Evolutionary conservation across 2,329 filamentous ascomycete species (phyloP).

Genomic region (Ambrosiella beaveri): DNA sequence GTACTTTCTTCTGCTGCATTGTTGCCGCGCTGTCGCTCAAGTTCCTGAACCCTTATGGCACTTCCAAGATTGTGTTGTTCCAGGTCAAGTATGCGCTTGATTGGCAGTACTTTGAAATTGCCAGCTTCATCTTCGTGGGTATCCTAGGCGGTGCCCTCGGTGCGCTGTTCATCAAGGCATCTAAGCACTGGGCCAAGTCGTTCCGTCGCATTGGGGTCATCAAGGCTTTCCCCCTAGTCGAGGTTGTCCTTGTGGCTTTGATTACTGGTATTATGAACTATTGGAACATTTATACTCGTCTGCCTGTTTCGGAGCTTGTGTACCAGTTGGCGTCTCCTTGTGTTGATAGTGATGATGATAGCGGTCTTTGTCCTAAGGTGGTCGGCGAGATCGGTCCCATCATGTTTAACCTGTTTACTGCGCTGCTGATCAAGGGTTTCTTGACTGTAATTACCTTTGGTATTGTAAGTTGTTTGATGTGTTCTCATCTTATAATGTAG

Average conservation of each 20-base stretch:
- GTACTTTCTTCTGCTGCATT: conserved; percentile 97
- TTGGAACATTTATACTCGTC: conserved; percentile 81
- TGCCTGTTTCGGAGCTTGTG: conserved; percentile 78
- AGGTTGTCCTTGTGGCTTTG: conserved; percentile 74
- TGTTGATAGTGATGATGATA: conserved; percentile 45
- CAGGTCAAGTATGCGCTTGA: conserved; percentile 79
- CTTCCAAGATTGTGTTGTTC: conserved; percentile 91
- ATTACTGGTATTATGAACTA: conserved; percentile 74
- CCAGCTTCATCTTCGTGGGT: conserved; percentile 71
- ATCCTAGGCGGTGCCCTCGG: conserved; percentile 69
- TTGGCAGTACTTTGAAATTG: conserved; percentile 87
- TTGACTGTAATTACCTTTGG: conserved; percentile 86
- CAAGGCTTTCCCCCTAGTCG: conserved; percentile 68
- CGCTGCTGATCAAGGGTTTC: conserved; percentile 78
- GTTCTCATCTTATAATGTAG: neutral
- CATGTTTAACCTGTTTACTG: conserved; percentile 51
- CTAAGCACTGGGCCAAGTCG: conserved; percentile 69
- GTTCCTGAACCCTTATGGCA: conserved; percentile 90
- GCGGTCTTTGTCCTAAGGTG: conserved; percentile 56
- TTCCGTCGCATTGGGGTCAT: conserved; percentile 70
- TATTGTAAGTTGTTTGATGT: conserved; percentile 37
- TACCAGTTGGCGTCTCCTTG: conserved; percentile 86
- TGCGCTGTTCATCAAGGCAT: conserved; percentile 92
- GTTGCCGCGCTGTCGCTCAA: conserved; percentile 80
- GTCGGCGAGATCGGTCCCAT: conserved; percentile 64